These are phyloP conservation scores for Furcasterigmium furcatum DNA, from an alignment of 2,329 filamentous ascomycete species.

Conservation along the genomic window DNA sequence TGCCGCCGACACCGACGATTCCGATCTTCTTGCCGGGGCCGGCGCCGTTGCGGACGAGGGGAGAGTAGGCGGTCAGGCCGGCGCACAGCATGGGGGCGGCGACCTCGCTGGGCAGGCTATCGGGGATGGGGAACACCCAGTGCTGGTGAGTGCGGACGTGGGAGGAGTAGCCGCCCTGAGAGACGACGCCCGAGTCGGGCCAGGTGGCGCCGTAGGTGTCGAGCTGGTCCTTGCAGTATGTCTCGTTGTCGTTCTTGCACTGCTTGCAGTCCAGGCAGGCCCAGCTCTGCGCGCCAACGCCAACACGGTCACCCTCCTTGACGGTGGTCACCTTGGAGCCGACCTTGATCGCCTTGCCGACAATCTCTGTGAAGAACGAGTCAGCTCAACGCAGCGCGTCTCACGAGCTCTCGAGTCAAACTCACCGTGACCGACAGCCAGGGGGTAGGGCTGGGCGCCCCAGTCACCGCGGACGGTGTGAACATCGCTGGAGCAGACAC, in stretches of 20 bases:
- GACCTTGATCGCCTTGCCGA: constrained; percentile 38
- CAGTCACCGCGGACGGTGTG: constrained; percentile 56
- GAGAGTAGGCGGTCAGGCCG: constrained; percentile 76
- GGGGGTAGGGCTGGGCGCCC: constrained; percentile 48
- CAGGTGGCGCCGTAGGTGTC: constrained; percentile 51
- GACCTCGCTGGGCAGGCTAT: constrained; percentile 56
- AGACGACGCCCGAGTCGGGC: constrained; percentile 46
- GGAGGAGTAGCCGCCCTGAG: constrained; percentile 54
- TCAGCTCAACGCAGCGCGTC: not conserved
- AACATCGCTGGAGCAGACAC: constrained; percentile 59
- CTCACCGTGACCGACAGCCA: constrained; percentile 51
- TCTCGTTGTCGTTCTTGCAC: constrained; percentile 36
- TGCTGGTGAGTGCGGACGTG: constrained; percentile 71
- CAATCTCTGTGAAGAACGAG: constrained; percentile 30
- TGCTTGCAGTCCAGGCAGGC: constrained; percentile 42
- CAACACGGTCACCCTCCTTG: constrained; percentile 55
- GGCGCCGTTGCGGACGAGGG: constrained; percentile 70
- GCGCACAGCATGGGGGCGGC: constrained; percentile 84
- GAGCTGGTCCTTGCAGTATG: constrained; percentile 30
- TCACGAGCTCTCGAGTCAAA: constrained; percentile 4
- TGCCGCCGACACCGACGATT: constrained; percentile 69
- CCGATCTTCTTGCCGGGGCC: constrained; percentile 78
- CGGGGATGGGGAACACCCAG: constrained; percentile 71
- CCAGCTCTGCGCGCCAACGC: constrained; percentile 50
- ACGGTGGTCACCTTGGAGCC: constrained; percentile 40